Evolutionary conservation across 768 basidiomycete genomes (phyloP), one percentile per base, ranked within the genome.

Genomic region (Pleurotus ostreatus): DNA sequence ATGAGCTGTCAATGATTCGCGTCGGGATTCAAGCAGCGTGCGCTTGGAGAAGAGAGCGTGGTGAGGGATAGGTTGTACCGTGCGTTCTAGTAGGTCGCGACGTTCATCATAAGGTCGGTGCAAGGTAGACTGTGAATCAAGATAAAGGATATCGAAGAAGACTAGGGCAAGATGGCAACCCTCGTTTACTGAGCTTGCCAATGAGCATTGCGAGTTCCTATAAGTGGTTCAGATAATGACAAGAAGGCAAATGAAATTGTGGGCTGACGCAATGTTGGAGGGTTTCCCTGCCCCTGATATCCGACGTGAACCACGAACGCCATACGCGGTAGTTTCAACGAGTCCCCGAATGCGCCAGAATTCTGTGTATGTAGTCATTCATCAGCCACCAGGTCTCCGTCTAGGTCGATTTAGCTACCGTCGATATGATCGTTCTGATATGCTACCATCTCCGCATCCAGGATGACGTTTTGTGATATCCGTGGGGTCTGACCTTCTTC

Each of bases 391-490:
- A 16, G 8, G 11, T 16, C n/a, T 44, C 20, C 2, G 41, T 22
- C 20, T 1, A 44, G n/a, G 20, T 44, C n/a, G 41, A 22, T 12
- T n/a, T 16, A 7, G 74, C 66, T 70, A 85, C 93, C 92, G 61
- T 93, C 92, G 49, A 96, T 82, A 22, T 73, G 65, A 8, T 73
- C 68, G 23, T 85, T 87, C 38, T 88, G 80, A 66, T 81, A 96
- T 0, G 90, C 87, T 4, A 96, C 87, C 85, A 96, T 92, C 69
- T 98, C 94, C 2, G 93, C 94, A 65, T 98, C 94, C 0, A 81
- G 64, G 38, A 85, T 78, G 38, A 83, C 62, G 60, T 78, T 77
- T 49, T 71, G 65, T 49, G 66, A 71, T 25, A 77, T 67, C 23
- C 65, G 57, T 12, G 64, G 60, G 30, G 54, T 51, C 40, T 56